Base-by-base conservation (phyloP, 148 eudicot genomes). In the Selenicereus undatus region DNA sequence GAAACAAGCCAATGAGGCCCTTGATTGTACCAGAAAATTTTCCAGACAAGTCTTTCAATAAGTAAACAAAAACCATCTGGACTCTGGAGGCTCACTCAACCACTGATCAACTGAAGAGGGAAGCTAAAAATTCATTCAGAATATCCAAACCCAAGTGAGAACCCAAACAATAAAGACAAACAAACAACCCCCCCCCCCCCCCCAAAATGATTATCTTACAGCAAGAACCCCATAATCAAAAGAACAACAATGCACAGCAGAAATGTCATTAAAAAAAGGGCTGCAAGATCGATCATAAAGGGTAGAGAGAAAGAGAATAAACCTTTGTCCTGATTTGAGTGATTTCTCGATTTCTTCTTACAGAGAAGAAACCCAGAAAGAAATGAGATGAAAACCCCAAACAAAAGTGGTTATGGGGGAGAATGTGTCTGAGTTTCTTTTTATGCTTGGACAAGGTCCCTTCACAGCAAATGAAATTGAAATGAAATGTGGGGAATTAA, bases 21-120 rank as follows among this genome's bases (percentile, higher is more conserved):
- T 18, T 56, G 62, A 56, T 20, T 56, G 62, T 56, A 56, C 62
- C 62, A 56, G 62, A 56, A 56, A 56, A 16, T 56, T 56, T 20
- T 20, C 60, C 60, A 54, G 22, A 54, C 60, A 54, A 54, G 22
- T 54, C 62, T 16, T 16, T 56, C 16, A 20, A 56, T 56, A 56
- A 56, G 62, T 56, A 56, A 20, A 7, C 43, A 39, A 39, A 39
- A 39, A 4, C 43, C 32, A 39, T 39, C 2, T 7, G 1, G 32
- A 32, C 1, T 32, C 32, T 10, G 14, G 52, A 11, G 52, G 52
- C 52, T 12, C 43, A 39, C 43, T 35, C 81, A 80, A 84, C 78
- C 16, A 84, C 45, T 66, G 60, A 80, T 80, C 73, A 64, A 64
- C 50, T n/a, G 65, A 71, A 72, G 24, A 52, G 36, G 70, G 65